Percentiles rank a stretch among this genome's conserved stretches.
Evolutionary conservation across 2,329 filamentous ascomycete genomes (phyloP).

Genomic region (Diaporthe sp.): DNA sequence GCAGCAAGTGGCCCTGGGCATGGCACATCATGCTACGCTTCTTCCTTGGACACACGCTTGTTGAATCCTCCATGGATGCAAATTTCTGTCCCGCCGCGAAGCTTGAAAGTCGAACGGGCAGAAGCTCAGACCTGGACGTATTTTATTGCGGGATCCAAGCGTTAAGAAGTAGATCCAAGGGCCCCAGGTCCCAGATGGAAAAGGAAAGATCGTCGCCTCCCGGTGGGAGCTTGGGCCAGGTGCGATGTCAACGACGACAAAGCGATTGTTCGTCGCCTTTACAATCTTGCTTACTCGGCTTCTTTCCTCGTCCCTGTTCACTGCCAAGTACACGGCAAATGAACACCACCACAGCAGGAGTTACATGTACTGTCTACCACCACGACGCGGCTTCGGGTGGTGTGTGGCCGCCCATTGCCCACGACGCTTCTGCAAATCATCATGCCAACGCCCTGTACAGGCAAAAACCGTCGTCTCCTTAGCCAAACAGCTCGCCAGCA

Average conservation of each 20-base stretch:
- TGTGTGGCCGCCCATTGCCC: background rate
- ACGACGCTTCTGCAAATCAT: slow-evolving; percentile 1
- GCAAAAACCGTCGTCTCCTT: background rate
- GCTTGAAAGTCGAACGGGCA: background rate
- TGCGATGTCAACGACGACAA: background rate
- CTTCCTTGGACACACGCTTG: background rate
- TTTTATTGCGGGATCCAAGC: slow-evolving; percentile 26
- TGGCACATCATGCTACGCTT: slow-evolving; percentile 13
- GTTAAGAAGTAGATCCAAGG: background rate
- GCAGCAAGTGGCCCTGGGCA: slow-evolving; percentile 25
- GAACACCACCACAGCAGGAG: background rate
- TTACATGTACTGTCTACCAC: background rate
- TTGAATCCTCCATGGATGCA: slow-evolving; percentile 1
- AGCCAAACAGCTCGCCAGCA: background rate
- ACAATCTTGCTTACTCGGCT: background rate
- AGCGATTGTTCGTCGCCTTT: slow-evolving; percentile 9
- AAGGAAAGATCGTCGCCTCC: slow-evolving; percentile 20
- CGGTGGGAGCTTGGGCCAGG: slow-evolving; percentile 18
- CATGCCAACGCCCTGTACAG: background rate
- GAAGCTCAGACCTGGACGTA: slow-evolving; percentile 10
- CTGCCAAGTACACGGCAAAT: background rate
- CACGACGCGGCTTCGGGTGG: background rate
- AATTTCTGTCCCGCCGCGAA: background rate
- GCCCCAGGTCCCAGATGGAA: background rate
- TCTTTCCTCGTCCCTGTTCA: background rate